These are phyloP conservation scores for Microdochium trichocladiopsis DNA, from an alignment of 2,329 filamentous ascomycete species.

Conservation along the genomic window DNA sequence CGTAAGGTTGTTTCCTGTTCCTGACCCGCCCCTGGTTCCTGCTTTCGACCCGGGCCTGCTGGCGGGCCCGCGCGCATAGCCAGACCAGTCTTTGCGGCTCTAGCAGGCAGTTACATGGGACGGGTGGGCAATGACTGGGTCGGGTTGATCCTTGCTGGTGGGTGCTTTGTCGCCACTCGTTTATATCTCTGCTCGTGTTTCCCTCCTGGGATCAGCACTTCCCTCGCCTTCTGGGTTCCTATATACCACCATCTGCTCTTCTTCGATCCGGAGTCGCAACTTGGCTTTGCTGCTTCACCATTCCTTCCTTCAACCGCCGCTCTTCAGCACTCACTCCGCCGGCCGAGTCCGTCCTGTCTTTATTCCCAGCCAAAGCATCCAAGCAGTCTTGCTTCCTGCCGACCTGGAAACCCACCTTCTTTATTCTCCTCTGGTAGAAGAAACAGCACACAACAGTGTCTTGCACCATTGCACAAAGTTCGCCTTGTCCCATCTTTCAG, in stretches of 20 bases:
- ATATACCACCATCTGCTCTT: neutral
- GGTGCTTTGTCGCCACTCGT: neutral
- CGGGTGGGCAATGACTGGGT: neutral
- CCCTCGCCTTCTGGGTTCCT: neutral
- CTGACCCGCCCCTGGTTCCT: neutral
- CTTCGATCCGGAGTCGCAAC: neutral
- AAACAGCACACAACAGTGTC: conserved; percentile 5
- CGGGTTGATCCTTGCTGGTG: neutral
- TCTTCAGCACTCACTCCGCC: neutral
- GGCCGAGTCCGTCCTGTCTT: neutral
- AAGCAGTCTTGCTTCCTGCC: neutral
- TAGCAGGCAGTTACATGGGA: neutral
- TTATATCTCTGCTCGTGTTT: neutral
- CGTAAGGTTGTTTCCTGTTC: neutral
- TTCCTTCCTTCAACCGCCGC: neutral
- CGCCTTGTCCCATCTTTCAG: conserved; percentile 16
- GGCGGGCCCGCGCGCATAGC: neutral
- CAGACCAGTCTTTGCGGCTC: neutral
- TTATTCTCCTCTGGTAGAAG: conserved; percentile 14
- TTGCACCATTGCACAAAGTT: neutral
- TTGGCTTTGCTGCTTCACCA: neutral
- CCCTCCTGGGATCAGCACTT: neutral
- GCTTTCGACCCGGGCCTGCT: neutral
- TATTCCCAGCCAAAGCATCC: neutral
- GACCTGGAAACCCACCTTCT: conserved; percentile 10